These are phyloP conservation scores for Salicornia ramosissima DNA, from an alignment of 148 eudicot genomes.

Conservation along the genomic window DNA sequence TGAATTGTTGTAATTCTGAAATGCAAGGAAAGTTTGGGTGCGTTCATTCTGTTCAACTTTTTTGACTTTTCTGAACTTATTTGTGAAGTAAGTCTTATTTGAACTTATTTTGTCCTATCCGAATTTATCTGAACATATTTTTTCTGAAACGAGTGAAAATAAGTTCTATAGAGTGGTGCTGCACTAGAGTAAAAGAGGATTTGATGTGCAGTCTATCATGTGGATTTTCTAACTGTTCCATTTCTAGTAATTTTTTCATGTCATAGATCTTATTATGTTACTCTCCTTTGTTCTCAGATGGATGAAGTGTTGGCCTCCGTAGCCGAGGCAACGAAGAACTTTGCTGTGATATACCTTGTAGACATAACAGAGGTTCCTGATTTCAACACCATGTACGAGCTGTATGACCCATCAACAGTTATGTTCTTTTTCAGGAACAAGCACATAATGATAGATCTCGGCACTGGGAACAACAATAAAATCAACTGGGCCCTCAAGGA, in stretches of 20 bases:
- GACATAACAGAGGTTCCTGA: slow-evolving; percentile 41
- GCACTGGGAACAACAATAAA: slow-evolving; percentile 40
- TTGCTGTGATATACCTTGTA: slow-evolving; percentile 37
- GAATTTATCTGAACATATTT: no score
- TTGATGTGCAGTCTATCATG: neutral
- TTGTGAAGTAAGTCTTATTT: no score
- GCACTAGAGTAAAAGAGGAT: neutral
- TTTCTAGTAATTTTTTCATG: neutral
- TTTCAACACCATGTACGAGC: slow-evolving; percentile 39
- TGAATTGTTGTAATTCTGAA: neutral
- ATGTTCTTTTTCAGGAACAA: slow-evolving; percentile 43
- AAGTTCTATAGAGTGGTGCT: no score
- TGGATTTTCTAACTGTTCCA: neutral
- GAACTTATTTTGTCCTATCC: no score
- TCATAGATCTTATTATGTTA: neutral
- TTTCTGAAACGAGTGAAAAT: no score
- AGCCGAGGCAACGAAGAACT: slow-evolving; percentile 33
- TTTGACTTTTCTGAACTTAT: no score
- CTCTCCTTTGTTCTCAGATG: slow-evolving; percentile 24
- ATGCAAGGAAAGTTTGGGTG: no score
- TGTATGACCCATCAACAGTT: slow-evolving; percentile 33
- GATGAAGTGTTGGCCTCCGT: slow-evolving; percentile 37
- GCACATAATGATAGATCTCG: slow-evolving; percentile 40
- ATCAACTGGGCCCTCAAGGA: slow-evolving; percentile 39
- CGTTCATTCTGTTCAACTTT: no score